phyloP scores from a whole-genome alignment of 2,329 filamentous ascomycete genomes.

The Ciborinia camelliae region DNA sequence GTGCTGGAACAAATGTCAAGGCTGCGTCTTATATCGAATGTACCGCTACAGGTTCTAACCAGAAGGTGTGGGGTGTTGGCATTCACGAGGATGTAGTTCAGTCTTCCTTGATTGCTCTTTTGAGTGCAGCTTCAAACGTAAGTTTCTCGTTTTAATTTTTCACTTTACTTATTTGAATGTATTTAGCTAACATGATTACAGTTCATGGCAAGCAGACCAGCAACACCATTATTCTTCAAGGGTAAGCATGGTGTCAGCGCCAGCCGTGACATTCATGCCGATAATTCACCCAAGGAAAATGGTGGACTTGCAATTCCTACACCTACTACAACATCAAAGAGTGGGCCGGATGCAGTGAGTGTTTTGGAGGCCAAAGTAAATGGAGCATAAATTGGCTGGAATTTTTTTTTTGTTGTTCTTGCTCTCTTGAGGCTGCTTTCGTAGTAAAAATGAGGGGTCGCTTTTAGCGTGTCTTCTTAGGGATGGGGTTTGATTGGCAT shows the following conservation, averaged over 20 bases:
- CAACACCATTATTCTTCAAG: conserved; percentile 63
- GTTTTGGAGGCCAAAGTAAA: conserved; percentile 43
- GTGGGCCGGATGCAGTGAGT: conserved; percentile 38
- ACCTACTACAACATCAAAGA: conserved; percentile 28
- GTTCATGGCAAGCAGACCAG: conserved; percentile 70
- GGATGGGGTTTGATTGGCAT: conserved; percentile 1
- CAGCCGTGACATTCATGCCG: conserved; percentile 40
- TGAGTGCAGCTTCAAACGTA: conserved; percentile 83
- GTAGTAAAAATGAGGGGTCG: conserved; percentile 7
- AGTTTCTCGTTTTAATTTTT: conserved; percentile 77
- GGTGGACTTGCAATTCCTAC: conserved; percentile 30
- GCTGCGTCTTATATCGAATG: conserved; percentile 96
- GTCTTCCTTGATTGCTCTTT: conserved; percentile 78
- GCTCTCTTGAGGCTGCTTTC: not conserved
- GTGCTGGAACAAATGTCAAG: conserved; percentile 75
- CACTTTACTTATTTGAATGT: conserved; percentile 77
- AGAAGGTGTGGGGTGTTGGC: conserved; percentile 85
- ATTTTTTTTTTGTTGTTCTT: conserved; percentile 7
- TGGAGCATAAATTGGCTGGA: conserved; percentile 29
- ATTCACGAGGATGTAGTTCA: conserved; percentile 92
- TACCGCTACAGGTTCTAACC: conserved; percentile 60
- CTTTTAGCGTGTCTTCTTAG: not conserved
- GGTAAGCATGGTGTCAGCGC: conserved; percentile 49
- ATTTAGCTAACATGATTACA: conserved; percentile 77
- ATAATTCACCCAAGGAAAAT: conserved; percentile 27